phyloP scores from a whole-genome alignment of 345 rosid genomes.

The Eucalyptus cloeziana region DNA sequence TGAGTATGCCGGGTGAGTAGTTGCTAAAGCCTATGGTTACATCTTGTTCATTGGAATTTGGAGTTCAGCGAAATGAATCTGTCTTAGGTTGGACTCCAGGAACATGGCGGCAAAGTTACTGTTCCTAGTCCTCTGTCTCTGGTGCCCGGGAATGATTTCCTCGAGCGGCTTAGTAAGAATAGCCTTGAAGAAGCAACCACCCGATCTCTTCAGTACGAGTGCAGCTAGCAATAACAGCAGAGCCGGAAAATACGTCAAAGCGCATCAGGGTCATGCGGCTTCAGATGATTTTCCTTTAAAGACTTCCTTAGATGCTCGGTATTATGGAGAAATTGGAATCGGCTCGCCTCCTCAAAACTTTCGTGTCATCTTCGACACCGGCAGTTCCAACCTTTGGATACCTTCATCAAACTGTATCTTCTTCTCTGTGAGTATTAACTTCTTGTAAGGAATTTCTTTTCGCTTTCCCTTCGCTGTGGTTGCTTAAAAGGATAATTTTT shows the following conservation, averaged over 20 bases:
- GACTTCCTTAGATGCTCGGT: conserved; percentile 2
- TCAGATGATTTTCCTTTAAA: background rate
- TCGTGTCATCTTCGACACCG: conserved; percentile 69
- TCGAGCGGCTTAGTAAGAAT: conserved; percentile 19
- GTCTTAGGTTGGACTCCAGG: background rate
- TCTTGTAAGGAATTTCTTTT: background rate
- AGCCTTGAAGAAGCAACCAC: conserved; percentile 17
- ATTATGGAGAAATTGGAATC: conserved; percentile 56
- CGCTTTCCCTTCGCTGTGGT: background rate
- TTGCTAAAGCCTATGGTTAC: background rate
- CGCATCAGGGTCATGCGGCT: background rate
- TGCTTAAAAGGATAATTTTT: background rate
- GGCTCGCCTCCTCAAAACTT: conserved; percentile 71
- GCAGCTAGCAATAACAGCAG: conserved; percentile 10
- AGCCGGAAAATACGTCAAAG: background rate
- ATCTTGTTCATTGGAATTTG: background rate
- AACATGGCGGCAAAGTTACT: conserved; percentile 14
- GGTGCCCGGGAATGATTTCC: conserved; percentile 5
- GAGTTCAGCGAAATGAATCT: background rate
- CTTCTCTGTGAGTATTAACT: conserved; percentile 29
- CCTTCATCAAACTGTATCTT: conserved; percentile 67
- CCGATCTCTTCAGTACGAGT: conserved; percentile 11
- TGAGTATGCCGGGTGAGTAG: background rate
- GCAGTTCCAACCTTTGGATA: conserved; percentile 86
- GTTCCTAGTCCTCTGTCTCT: conserved; percentile 1